Evolutionary conservation across 139 green algal species (phyloP).

Genomic region (Micromonas commoda): DNA sequence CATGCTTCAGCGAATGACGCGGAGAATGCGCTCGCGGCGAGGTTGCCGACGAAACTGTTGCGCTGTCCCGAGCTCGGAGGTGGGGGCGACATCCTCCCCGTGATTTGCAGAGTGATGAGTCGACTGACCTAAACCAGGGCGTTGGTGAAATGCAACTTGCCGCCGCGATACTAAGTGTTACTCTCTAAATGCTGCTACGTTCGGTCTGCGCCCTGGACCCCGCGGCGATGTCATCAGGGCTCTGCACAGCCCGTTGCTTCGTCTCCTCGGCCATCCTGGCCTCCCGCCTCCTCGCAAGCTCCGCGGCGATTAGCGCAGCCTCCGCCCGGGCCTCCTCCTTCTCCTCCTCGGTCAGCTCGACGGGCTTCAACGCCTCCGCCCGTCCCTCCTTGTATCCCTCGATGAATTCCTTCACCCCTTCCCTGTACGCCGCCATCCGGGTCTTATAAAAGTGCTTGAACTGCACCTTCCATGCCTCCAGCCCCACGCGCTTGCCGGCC

Average conservation of each 20-base stretch:
- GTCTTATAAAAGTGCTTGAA: conserved; percentile 14
- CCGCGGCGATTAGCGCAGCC: neutral
- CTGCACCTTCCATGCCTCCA: neutral
- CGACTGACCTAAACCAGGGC: too few species aligned
- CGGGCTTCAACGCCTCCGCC: neutral
- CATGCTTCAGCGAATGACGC: conserved; percentile 30
- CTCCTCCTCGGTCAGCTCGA: neutral
- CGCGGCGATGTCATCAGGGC: too few species aligned
- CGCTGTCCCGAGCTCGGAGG: neutral
- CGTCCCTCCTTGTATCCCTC: conserved; percentile 6
- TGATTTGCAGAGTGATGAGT: too few species aligned
- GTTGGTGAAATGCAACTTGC: too few species aligned
- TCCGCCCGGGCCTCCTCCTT: neutral
- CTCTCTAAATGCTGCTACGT: too few species aligned
- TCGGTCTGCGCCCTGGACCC: too few species aligned
- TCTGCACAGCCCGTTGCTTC: too few species aligned
- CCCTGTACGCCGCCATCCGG: neutral
- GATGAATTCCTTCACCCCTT: conserved; percentile 10
- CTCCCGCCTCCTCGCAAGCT: too few species aligned
- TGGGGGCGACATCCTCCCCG: neutral
- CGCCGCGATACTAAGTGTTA: too few species aligned
- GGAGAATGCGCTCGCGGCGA: conserved; percentile 9
- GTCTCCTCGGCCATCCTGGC: too few species aligned
- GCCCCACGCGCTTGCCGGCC: neutral
- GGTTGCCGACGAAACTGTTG: neutral